Evolutionary conservation across 768 basidiomycete genomes (phyloP).

Genomic region (Amanita pseudoporphyria): DNA sequence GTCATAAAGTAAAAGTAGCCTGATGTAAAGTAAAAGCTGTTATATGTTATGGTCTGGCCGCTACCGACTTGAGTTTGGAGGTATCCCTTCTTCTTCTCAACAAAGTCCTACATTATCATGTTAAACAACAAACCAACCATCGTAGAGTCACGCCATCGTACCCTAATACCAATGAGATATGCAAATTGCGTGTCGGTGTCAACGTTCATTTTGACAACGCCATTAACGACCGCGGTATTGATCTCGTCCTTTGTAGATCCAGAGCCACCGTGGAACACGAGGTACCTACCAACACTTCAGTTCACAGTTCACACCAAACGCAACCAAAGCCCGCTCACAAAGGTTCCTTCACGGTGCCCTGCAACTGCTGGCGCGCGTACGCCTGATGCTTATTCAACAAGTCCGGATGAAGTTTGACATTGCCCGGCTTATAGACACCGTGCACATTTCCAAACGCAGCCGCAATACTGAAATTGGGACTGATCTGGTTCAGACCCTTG

Average conservation of each 20-base stretch:
- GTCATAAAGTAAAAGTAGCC: no score
- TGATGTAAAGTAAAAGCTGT: no score
- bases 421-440: constrained; percentile 99
- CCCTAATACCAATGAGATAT: constrained; percentile 79
- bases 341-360: constrained; percentile 58
- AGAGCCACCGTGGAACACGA: constrained; percentile 99
- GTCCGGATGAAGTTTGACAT: constrained; percentile 88
- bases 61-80: constrained; percentile 89
- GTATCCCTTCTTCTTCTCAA: constrained; percentile 80
- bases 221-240: constrained; percentile 78
- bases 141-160: constrained; percentile 19
- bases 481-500: constrained; percentile 70
- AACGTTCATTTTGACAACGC: constrained; percentile 99
- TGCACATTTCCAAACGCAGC: constrained; percentile 99
- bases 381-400: constrained; percentile 88
- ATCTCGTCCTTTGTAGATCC: constrained; percentile 97
- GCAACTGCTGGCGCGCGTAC: constrained; percentile 60
- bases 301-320: background rate
- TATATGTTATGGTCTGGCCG: no score
- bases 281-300: constrained; percentile 47
- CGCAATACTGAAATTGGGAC: constrained; percentile 94
- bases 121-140: background rate
- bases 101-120: constrained; percentile 54
- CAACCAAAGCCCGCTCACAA: no score
- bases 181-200: constrained; percentile 94